Conservation (phyloP, 2,329 filamentous ascomycete genomes). For the Penicillium sp. region DNA sequence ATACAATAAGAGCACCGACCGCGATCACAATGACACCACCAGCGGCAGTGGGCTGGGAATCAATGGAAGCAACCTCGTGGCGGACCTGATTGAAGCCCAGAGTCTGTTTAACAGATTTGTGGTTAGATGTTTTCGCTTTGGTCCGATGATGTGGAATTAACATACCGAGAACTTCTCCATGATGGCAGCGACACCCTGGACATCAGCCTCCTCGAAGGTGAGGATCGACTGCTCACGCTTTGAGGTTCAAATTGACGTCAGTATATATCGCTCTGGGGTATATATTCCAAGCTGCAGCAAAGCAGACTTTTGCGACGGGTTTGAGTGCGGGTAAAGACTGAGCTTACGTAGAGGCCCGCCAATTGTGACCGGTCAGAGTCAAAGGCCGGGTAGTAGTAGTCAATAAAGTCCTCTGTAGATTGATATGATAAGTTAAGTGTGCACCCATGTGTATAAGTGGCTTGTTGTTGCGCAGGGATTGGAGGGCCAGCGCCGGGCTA, state of each 20-base stretch:
- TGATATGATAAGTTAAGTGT: background rate
- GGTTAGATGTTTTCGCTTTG: background rate
- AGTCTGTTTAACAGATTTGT: slow-evolving; percentile 47
- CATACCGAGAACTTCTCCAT: slow-evolving; percentile 78
- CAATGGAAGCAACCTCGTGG: slow-evolving; percentile 74
- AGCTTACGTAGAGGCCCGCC: slow-evolving; percentile 74
- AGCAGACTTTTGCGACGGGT: background rate
- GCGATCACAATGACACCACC: slow-evolving; percentile 82
- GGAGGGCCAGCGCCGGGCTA: slow-evolving; percentile 2
- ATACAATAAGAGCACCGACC: slow-evolving; percentile 79
- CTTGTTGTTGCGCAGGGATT: background rate
- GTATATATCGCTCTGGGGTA: background rate
- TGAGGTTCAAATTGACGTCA: slow-evolving; percentile 20
- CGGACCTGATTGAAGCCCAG: slow-evolving; percentile 80
- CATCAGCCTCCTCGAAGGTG: slow-evolving; percentile 77
- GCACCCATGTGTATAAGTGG: background rate
- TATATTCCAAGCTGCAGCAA: background rate
- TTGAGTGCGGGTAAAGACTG: background rate
- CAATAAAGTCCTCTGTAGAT: slow-evolving; percentile 74
- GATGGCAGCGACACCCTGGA: slow-evolving; percentile 66
- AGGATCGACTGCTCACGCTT: slow-evolving; percentile 85
- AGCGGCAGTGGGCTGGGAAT: slow-evolving; percentile 74
- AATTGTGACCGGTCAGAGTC: slow-evolving; percentile 69
- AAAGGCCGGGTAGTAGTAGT: slow-evolving; percentile 89
- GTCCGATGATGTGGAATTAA: slow-evolving; percentile 5